A percentile compares a stretch with the other conserved stretches of the same genome.
phyloP scores from a whole-genome alignment of 352 stramenopile species.

The Pythium monospermum region DNA sequence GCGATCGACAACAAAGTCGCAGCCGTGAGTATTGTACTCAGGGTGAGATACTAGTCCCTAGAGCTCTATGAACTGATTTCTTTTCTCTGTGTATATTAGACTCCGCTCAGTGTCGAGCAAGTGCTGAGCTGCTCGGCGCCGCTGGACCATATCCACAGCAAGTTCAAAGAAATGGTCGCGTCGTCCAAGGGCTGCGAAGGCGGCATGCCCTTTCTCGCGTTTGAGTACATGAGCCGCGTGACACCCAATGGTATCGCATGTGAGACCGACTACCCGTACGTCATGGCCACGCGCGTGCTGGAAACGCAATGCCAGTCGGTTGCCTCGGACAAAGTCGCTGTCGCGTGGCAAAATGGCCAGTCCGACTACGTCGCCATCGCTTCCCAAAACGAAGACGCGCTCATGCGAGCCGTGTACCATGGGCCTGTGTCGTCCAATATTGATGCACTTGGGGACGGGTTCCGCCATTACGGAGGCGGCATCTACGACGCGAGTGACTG shows the following conservation, averaged over 20 bases:
- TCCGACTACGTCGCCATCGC: conserved; percentile 54
- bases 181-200: conserved; percentile 82
- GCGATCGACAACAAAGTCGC: conserved; percentile 72
- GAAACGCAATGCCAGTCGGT: conserved; percentile 37
- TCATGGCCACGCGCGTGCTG: conserved; percentile 61
- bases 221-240: conserved; percentile 70
- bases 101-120: conserved; percentile 78
- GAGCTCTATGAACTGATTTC: not conserved
- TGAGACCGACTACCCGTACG: conserved; percentile 60
- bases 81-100: conserved; percentile 16
- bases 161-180: conserved; percentile 65
- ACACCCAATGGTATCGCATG: conserved; percentile 71
- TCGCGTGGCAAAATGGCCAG: conserved; percentile 38
- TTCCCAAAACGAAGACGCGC: conserved; percentile 45
- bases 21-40: conserved; percentile 24
- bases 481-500: conserved; percentile 85
- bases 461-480: conserved; percentile 77
- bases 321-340: conserved; percentile 30
- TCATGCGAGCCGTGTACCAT: conserved; percentile 54
- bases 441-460: conserved; percentile 65
- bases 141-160: conserved; percentile 72
- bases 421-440: conserved; percentile 78
- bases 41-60: no score
- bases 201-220: conserved; percentile 88
- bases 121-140: conserved; percentile 70